Percentiles rank a stretch among this genome's conserved stretches.
Evolutionary conservation across 305 asterid species (phyloP).

Genomic region (Fraxinus sp.): DNA sequence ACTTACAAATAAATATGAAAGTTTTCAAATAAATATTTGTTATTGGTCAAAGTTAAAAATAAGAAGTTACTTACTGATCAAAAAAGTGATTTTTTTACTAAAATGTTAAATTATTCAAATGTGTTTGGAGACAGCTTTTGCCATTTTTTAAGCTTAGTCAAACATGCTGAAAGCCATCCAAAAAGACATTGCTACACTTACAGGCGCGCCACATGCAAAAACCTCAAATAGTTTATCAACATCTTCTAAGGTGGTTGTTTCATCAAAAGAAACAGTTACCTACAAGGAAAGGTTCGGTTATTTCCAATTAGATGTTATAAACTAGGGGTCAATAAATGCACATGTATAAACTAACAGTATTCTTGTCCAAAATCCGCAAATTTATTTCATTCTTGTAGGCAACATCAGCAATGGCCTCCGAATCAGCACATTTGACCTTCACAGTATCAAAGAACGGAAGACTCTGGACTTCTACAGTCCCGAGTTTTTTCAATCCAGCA

Average conservation of each 20-base stretch:
- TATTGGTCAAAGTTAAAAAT: not conserved
- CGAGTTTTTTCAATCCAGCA: conserved; percentile 78
- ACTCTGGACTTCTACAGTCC: conserved; percentile 82
- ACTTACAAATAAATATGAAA: not conserved
- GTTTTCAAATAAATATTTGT: not conserved
- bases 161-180: not conserved
- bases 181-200: conserved; percentile 34
- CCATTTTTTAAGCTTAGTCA: not conserved
- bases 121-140: not conserved
- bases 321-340: conserved; percentile 11
- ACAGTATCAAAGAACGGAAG: conserved; percentile 96
- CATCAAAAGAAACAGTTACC: conserved; percentile 89
- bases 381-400: conserved; percentile 69
- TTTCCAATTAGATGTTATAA: conserved; percentile 4
- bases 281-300: conserved; percentile 14
- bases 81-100: not conserved
- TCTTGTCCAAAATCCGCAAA: conserved; percentile 66
- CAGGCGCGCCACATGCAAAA: conserved; percentile 70
- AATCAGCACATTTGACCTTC: conserved; percentile 69
- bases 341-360: conserved; percentile 53
- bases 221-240: conserved; percentile 38
- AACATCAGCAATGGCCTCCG: conserved; percentile 70
- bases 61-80: not conserved
- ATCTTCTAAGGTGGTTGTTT: conserved; percentile 59
- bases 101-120: not conserved